Evolutionary conservation across 1,284 basidiomycete species (phyloP).

Genomic region (Trichosporon inkin): DNA sequence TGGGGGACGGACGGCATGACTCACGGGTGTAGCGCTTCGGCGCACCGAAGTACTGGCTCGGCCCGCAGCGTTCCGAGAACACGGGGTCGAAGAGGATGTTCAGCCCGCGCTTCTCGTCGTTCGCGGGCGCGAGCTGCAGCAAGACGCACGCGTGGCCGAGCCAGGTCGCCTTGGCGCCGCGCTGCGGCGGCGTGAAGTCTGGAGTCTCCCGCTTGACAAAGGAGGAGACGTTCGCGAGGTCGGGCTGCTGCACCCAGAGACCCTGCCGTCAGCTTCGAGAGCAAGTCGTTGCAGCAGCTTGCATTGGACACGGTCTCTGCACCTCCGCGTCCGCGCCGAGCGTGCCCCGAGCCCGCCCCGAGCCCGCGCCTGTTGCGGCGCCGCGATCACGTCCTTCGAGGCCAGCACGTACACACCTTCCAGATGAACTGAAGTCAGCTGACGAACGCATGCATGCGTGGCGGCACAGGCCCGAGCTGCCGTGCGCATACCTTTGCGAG

Average conservation of each 20-base stretch:
- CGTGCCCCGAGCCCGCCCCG: no score
- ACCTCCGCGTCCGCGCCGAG: no score
- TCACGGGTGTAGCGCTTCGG: conserved; percentile 57
- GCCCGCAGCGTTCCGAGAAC: conserved; percentile 62
- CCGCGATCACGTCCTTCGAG: neutral
- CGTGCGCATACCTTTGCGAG: conserved; percentile 18
- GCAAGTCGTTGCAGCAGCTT: no score
- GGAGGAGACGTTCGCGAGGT: conserved; percentile 23
- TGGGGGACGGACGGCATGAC: no score
- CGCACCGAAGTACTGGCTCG: conserved; percentile 57
- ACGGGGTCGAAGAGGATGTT: conserved; percentile 70
- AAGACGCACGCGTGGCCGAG: conserved; percentile 68
- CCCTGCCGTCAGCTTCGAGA: conserved; percentile 5
- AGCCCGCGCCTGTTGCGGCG: no score
- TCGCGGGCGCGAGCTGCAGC: conserved; percentile 56
- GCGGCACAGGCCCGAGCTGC: no score
- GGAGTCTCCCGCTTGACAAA: conserved; percentile 13
- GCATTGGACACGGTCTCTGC: no score
- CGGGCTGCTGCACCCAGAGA: conserved; percentile 25
- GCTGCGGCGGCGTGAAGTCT: conserved; percentile 13
- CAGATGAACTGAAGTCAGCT: conserved; percentile 18
- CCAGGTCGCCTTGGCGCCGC: conserved; percentile 62
- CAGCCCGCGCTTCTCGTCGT: conserved; percentile 53
- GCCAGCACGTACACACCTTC: conserved; percentile 11
- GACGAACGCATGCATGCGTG: no score